Conservation (phyloP, 305 asterid species). For the Withania somnifera region DNA sequence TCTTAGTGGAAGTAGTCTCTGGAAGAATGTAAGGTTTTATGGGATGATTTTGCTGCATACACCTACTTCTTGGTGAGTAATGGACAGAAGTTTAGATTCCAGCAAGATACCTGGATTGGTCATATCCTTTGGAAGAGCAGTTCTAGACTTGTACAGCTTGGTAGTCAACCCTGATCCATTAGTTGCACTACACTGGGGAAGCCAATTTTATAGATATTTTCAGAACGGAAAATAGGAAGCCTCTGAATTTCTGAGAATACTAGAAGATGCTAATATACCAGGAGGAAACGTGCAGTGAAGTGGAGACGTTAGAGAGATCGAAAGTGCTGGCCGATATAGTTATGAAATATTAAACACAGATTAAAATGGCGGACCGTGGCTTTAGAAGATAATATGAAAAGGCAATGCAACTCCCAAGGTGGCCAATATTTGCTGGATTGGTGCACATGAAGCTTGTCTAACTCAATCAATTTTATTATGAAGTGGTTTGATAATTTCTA, state of each 20-base stretch:
- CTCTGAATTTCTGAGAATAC: background rate
- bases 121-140: background rate
- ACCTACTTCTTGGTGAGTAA: background rate
- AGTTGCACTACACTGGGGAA: background rate
- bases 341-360: background rate
- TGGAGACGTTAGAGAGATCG: background rate
- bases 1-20: background rate
- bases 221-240: background rate
- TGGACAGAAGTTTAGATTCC: background rate
- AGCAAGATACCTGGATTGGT: background rate
- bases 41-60: background rate
- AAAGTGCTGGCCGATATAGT: background rate
- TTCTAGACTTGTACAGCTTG: background rate
- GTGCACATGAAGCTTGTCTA: background rate
- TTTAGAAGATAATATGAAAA: background rate
- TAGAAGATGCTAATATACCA: background rate
- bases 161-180: background rate
- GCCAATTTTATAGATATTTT: background rate
- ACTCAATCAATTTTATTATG: background rate
- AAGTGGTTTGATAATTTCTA: background rate
- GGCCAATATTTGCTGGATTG: background rate
- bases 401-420: background rate
- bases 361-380: background rate
- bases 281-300: background rate
- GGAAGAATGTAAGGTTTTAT: background rate